Conservation (phyloP, 148 eudicot genomes). For the Polygonum aviculare region DNA sequence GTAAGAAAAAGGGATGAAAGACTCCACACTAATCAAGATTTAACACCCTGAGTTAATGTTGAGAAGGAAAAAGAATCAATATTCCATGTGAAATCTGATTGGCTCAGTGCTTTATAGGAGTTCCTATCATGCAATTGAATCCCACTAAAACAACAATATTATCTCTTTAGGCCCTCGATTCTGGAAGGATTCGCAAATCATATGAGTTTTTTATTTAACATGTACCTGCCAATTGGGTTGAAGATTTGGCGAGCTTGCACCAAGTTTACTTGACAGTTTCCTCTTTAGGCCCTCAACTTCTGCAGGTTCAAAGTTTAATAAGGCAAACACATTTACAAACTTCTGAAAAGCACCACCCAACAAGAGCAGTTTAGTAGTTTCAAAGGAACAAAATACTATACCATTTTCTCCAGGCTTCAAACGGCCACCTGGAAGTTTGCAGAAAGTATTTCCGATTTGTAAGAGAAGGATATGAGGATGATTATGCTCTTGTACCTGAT, state of each 20-base stretch:
- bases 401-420: conserved; percentile 88
- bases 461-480: conserved; percentile 63
- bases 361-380: neutral
- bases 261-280: conserved; percentile 40
- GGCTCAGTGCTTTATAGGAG: too few species aligned
- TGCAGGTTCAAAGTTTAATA: neutral
- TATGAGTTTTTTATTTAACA: neutral
- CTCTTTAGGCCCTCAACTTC: conserved; percentile 42
- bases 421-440: conserved; percentile 98
- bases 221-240: conserved; percentile 47
- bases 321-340: too few species aligned
- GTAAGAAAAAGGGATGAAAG: too few species aligned
- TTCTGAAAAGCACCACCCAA: neutral
- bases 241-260: conserved; percentile 25
- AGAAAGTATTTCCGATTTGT: conserved; percentile 88
- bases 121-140: too few species aligned
- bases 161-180: neutral
- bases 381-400: neutral
- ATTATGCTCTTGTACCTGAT: conserved; percentile 93
- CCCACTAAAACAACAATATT: too few species aligned
- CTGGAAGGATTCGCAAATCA: neutral
- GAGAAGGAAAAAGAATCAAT: too few species aligned
- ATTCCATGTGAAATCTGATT: too few species aligned
- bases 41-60: too few species aligned
- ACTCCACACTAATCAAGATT: too few species aligned